Conservation (phyloP, 352 stramenopile species). For the Phytophthora sojae region DNA sequence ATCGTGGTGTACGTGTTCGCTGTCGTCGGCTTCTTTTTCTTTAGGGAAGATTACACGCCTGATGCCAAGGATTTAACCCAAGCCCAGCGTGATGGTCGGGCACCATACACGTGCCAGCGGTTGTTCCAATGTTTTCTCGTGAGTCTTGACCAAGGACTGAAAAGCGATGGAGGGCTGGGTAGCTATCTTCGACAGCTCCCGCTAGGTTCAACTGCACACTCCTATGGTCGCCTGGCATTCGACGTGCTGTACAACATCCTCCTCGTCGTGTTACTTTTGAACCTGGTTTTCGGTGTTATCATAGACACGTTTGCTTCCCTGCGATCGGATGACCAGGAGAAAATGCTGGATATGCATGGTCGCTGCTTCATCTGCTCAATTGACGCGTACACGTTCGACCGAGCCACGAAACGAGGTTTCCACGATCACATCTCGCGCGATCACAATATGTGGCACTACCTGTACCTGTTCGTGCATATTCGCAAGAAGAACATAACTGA, state of each 20-base stretch:
- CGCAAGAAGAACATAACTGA: constrained; percentile 81
- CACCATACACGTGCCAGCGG: constrained; percentile 67
- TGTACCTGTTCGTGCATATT: constrained; percentile 84
- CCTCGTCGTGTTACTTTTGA: constrained; percentile 78
- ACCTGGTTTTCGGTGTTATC: constrained; percentile 82
- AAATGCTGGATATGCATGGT: constrained; percentile 69
- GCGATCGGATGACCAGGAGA: constrained; percentile 69
- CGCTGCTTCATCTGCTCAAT: constrained; percentile 87
- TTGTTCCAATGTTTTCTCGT: constrained; percentile 82
- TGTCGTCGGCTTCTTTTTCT: constrained; percentile 78
- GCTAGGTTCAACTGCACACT: constrained; percentile 43
- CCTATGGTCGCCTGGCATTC: constrained; percentile 67
- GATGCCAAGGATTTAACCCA: constrained; percentile 29
- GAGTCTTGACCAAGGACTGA: constrained; percentile 77
- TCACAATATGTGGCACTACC: constrained; percentile 88
- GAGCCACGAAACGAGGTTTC: constrained; percentile 70
- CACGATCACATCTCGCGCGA: constrained; percentile 78
- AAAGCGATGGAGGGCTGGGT: constrained; percentile 67
- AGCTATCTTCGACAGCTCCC: constrained; percentile 51
- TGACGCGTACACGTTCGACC: constrained; percentile 81
- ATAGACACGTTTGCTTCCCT: constrained; percentile 86
- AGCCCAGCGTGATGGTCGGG: constrained; percentile 40
- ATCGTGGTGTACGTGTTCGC: constrained; percentile 81
- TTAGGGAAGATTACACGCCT: constrained; percentile 69
- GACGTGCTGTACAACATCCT: constrained; percentile 77